phyloP scores from a whole-genome alignment of 1,139 yeast species.

The Taiozyma onychis region DNA sequence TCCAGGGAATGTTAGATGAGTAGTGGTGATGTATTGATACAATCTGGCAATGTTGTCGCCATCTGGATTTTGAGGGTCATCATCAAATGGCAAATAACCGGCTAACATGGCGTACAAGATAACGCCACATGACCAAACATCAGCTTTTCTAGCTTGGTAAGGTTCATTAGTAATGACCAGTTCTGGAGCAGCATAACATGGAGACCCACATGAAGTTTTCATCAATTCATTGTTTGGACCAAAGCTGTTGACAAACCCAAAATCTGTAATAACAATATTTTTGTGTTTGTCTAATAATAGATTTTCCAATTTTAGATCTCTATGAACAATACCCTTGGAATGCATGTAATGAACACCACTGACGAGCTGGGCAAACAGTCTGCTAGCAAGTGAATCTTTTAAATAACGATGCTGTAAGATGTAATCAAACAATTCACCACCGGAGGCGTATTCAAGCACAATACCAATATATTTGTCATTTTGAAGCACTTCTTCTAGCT shows the following conservation, averaged over 20 bases:
- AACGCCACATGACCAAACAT: conserved; percentile 96
- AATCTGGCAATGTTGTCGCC: conserved; percentile 90
- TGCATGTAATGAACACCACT: conserved; percentile 93
- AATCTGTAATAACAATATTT: conserved; percentile 65
- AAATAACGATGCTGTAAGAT: conserved; percentile 81
- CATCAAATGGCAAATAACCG: conserved; percentile 96
- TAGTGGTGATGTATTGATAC: conserved; percentile 85
- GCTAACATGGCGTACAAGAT: conserved; percentile 95
- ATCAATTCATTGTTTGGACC: conserved; percentile 65
- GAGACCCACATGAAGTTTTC: conserved; percentile 97
- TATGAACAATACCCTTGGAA: conserved; percentile 78
- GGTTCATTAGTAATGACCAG: conserved; percentile 82
- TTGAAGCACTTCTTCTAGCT: conserved; percentile 87
- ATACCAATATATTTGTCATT: conserved; percentile 94
- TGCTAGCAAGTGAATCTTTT: conserved; percentile 81
- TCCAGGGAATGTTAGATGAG: conserved; percentile 93
- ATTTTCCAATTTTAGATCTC: conserved; percentile 93
- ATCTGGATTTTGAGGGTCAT: conserved; percentile 94
- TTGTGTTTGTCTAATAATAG: conserved; percentile 58
- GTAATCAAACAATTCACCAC: conserved; percentile 94
- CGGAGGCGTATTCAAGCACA: conserved; percentile 92
- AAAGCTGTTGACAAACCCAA: conserved; percentile 90
- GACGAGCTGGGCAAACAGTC: conserved; percentile 85
- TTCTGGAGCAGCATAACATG: conserved; percentile 98
- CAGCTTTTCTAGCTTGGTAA: conserved; percentile 92